Base-by-base conservation (phyloP, 139 green algal species). In the Monoraphidium neglectum region DNA sequence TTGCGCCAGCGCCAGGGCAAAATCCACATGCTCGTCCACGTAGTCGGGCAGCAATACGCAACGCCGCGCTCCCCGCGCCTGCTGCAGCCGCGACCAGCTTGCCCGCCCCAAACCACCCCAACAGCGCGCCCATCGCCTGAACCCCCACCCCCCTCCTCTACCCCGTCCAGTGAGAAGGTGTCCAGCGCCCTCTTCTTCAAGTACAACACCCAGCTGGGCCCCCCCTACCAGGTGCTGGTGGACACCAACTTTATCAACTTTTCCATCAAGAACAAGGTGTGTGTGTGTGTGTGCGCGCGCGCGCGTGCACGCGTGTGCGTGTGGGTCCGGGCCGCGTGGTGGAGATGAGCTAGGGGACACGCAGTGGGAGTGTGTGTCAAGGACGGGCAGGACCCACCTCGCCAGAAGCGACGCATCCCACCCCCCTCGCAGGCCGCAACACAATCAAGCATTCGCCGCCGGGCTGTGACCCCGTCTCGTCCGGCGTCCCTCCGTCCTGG, bases 221-320 rank as follows among this genome's bases (percentile, higher is more conserved):
- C 96, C 28, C 97, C 97, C 28, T 99, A 99, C 84, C 91, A 97
- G 61, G 92, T 99, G 30, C 82, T 99, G 8, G 87, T 99, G 23
- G 97, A 99, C 74, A 99, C 97, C 66, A 99, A 99, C 89, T 99
- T 99, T 89, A 99, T 99, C 84, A 99, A 99, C 80, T 99, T 99
- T 74, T 97, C 93, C 65, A 98, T 99, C 68, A 93, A 96, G 62
- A 99, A 99, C 89, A 99, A 99, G 86, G 61, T 38, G 61, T 38
- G 61, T 37, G 61, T 37, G 26, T 68, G 24, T 68, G 61, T 37
- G 61, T 37, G 61, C 23, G 61, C 4, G 61, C 23, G 61, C 23
- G 61, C 36, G 61, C 36, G 61, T 38, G 61, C 36, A 36, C 38
- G 61, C 36, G 24, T 37, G 26, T 68, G 61, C 26, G 61, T 38